These are phyloP conservation scores for Aspergillus floridensis DNA, from an alignment of 2,329 filamentous ascomycete genomes.

Conservation along the genomic window DNA sequence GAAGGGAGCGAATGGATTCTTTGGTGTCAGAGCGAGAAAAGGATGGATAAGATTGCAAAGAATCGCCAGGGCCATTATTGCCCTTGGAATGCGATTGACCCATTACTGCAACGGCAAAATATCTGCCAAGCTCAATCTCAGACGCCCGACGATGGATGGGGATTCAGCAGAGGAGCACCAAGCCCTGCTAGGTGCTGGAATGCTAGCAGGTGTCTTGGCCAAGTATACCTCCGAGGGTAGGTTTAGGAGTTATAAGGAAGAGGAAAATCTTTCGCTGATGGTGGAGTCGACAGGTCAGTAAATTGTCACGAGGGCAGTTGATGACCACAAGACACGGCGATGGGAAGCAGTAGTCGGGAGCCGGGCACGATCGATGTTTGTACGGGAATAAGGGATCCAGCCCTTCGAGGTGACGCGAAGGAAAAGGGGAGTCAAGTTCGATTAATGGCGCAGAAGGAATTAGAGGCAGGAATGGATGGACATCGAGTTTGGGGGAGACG, in stretches of 20 bases:
- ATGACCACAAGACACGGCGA: constrained; percentile 2
- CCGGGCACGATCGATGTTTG: constrained; percentile 1
- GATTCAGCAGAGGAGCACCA: constrained; percentile 22
- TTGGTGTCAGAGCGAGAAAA: constrained; percentile 91
- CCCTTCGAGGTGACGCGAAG: background rate
- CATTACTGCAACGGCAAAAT: constrained; percentile 41
- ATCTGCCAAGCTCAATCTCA: constrained; percentile 31
- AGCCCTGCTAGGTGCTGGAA: constrained; percentile 27
- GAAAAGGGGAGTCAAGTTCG: constrained; percentile 3
- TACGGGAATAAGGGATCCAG: background rate
- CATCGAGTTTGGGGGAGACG: constrained; percentile 10
- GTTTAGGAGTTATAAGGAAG: constrained; percentile 20
- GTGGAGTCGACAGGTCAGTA: background rate
- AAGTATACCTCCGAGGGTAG: constrained; percentile 11
- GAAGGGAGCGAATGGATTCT: constrained; percentile 83
- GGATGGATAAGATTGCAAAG: constrained; percentile 82
- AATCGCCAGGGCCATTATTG: constrained; percentile 57
- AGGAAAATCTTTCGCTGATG: constrained; percentile 7
- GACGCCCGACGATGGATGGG: constrained; percentile 23
- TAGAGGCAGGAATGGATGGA: constrained; percentile 14
- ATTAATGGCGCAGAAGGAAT: constrained; percentile 8
- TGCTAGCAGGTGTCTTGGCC: constrained; percentile 28
- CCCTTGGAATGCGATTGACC: constrained; percentile 54
- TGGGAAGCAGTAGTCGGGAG: background rate
- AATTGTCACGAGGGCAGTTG: background rate